Base-by-base conservation (phyloP, 495 filamentous ascomycete genomes). In the Sordaria brevicollis region DNA sequence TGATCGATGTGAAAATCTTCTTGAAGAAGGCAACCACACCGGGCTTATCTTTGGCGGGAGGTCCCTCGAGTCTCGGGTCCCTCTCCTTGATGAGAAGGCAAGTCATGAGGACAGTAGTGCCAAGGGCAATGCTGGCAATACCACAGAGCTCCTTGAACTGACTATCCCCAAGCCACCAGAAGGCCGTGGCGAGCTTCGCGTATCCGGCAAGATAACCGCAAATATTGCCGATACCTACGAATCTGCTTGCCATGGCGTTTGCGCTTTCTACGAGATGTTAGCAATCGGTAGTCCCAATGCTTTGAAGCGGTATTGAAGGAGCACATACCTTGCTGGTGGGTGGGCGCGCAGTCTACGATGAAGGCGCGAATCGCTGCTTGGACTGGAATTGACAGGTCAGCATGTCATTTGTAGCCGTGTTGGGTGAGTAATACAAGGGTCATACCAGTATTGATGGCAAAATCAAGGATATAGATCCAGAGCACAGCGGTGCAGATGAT, bases 121-220 rank as follows among this genome's bases (percentile, higher is more conserved):
- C 81, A 41, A 97, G 86, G 19, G 87, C 86, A 54, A 95, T 78
- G 54, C 88, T 90, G 29, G 93, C 92, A 41, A 97, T 89, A 15
- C 88, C 89, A 74, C 93, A 94, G 17, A 97, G 89, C 15, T 92
- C 89, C 78, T 97, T 91, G 84, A 97, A 97, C 75, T 96, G 93
- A 0, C 89, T 91, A 71, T 91, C 84, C 49, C 93, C 93, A 57
- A 97, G 83, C 77, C 90, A 94, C 70, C 91, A 89, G 4, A 94
- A 73, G 57, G 86, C 79, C 49, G 82, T 86, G 0, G 91, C 91
- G 1, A 97, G 83, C 68, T 96, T 84, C 65, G 91, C 83, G 75
- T 92, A 93, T 41, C 93, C 93, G 69, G 90, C 90, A 25, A 95
- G 81, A 71, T 93, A 97, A 33, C 93, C 93, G 4, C 91, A 81